Percentiles rank a stretch among this genome's conserved stretches.
phyloP scores from a whole-genome alignment of 331 rosid genomes.

The Malus hybrid region DNA sequence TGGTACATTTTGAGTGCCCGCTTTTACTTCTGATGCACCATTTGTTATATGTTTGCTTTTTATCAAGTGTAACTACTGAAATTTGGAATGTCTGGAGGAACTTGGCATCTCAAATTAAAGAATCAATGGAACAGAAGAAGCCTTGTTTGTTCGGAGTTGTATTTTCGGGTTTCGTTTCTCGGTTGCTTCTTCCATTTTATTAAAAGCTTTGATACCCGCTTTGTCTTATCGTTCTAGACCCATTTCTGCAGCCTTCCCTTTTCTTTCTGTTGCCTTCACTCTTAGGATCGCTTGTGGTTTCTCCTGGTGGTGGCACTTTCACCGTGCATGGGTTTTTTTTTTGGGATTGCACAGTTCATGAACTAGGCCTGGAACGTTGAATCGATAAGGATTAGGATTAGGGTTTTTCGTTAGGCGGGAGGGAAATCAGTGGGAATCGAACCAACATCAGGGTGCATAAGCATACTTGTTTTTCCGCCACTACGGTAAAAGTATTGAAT shows the following conservation, averaged over 20 bases:
- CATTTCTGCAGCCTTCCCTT: neutral
- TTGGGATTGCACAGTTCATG: too few species aligned
- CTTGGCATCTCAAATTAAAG: conserved; percentile 12
- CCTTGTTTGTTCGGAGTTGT: conserved; percentile 4
- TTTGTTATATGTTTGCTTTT: conserved; percentile 35
- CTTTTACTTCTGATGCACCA: conserved; percentile 29
- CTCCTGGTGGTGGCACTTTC: neutral
- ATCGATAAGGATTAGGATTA: too few species aligned
- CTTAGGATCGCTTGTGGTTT: neutral
- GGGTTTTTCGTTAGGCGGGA: too few species aligned
- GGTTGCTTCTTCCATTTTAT: neutral
- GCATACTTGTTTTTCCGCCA: neutral
- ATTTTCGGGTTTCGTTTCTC: neutral
- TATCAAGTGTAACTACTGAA: conserved; percentile 26
- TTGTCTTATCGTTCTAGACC: neutral
- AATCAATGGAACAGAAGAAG: conserved; percentile 3
- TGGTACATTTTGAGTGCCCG: conserved; percentile 33
- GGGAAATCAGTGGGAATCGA: too few species aligned
- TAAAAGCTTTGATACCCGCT: neutral
- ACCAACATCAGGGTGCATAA: neutral
- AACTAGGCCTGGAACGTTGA: too few species aligned
- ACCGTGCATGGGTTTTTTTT: too few species aligned
- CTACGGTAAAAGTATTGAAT: neutral
- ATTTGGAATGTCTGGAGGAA: conserved; percentile 18
- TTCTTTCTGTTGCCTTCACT: neutral